Evolutionary conservation across 2,329 filamentous ascomycete species (phyloP).

Genomic region (Aspergillus amoenus): DNA sequence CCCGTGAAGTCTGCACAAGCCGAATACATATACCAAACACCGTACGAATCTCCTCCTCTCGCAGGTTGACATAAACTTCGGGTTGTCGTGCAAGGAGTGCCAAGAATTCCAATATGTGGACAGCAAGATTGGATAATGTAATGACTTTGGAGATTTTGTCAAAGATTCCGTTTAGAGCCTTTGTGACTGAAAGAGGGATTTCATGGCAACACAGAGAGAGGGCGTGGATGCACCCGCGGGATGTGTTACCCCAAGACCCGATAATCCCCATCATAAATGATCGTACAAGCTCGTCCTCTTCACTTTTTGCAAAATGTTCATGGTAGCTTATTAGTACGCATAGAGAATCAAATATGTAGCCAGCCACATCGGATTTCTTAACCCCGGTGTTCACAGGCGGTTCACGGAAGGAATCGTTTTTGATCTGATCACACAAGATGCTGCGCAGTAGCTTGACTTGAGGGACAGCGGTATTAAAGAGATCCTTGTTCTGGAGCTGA

Average conservation of each 20-base stretch:
- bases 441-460: slow-evolving; percentile 75
- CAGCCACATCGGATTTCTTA: slow-evolving; percentile 82
- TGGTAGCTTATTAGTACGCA: slow-evolving; percentile 91
- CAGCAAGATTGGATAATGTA: slow-evolving; percentile 84
- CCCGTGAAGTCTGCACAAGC: slow-evolving; percentile 85
- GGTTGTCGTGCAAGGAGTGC: slow-evolving; percentile 81
- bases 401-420: slow-evolving; percentile 73
- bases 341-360: slow-evolving; percentile 82
- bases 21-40: slow-evolving; percentile 95
- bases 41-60: slow-evolving; percentile 87
- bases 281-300: slow-evolving; percentile 86
- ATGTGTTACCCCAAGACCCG: slow-evolving; percentile 78
- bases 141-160: slow-evolving; percentile 96
- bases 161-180: slow-evolving; percentile 79
- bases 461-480: slow-evolving; percentile 72
- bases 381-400: slow-evolving; percentile 76
- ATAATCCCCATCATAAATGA: slow-evolving; percentile 80
- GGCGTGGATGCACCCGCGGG: slow-evolving; percentile 91
- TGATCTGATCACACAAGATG: slow-evolving; percentile 79
- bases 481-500: slow-evolving; percentile 83
- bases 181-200: slow-evolving; percentile 81
- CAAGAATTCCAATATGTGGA: slow-evolving; percentile 96
- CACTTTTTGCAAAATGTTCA: slow-evolving; percentile 74
- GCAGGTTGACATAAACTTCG: slow-evolving; percentile 81
- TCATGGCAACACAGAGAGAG: slow-evolving; percentile 94